Evolutionary conservation across 2,329 filamentous ascomycete species (phyloP).

Genomic region (Colletotrichum sp.): DNA sequence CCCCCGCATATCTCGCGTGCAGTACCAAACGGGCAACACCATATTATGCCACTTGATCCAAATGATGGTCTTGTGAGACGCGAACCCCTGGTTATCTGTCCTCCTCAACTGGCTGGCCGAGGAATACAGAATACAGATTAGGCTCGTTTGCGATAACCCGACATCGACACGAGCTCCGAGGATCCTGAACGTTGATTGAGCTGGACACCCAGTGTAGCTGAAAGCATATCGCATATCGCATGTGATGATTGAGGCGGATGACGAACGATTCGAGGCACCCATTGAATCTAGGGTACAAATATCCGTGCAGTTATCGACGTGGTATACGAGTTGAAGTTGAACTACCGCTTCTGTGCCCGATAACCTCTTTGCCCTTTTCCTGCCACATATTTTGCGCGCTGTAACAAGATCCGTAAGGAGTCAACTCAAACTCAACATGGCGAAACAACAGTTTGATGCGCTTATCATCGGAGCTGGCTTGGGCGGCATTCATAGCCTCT

Average conservation of each 20-base stretch:
- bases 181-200: neutral
- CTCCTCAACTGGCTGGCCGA: neutral
- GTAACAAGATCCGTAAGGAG: neutral
- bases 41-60: neutral
- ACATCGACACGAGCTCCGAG: neutral
- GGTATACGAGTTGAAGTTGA: neutral
- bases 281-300: neutral
- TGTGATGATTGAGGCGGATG: neutral
- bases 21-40: neutral
- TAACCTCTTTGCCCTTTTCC: neutral
- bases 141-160: neutral
- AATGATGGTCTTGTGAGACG: neutral
- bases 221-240: neutral
- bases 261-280: too few relatives aligned
- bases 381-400: neutral
- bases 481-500: neutral
- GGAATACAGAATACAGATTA: neutral
- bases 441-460: neutral
- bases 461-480: neutral
- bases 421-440: neutral
- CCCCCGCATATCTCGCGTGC: neutral
- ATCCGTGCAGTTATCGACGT: neutral
- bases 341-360: neutral
- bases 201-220: neutral
- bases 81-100: neutral